Percentiles rank a stretch among this genome's conserved stretches.
Conservation (phyloP, 345 rosid genomes). For the Dimocarpus longan region DNA sequence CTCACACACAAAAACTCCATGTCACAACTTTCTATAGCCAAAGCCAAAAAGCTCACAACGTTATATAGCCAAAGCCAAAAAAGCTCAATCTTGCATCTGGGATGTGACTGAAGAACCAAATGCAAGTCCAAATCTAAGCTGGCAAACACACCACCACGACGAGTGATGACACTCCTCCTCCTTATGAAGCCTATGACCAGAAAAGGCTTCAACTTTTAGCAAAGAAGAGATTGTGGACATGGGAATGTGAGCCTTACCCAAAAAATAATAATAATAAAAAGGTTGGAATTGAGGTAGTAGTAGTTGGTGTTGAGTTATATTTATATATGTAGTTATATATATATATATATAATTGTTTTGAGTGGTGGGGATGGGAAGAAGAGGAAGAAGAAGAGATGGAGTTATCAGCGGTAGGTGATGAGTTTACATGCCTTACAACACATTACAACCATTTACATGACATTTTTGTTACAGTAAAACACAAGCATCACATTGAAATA, state of each 20-base stretch:
- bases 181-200: constrained; percentile 29
- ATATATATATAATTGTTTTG: background rate
- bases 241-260: constrained; percentile 8
- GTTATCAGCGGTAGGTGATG: constrained; percentile 84
- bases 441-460: constrained; percentile 15
- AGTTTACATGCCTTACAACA: constrained; percentile 38
- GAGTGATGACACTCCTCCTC: constrained; percentile 2
- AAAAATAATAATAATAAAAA: constrained; percentile 9
- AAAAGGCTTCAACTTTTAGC: constrained; percentile 18
- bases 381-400: constrained; percentile 57
- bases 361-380: constrained; percentile 26
- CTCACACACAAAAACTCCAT: constrained; percentile 34
- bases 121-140: constrained; percentile 62
- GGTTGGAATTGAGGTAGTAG: background rate
- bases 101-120: constrained; percentile 24
- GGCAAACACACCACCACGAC: constrained; percentile 39
- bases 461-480: constrained; percentile 31
- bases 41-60: constrained; percentile 23
- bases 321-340: background rate
- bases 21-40: constrained; percentile 27
- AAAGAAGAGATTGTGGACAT: constrained; percentile 24
- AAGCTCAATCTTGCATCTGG: constrained; percentile 33
- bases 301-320: background rate
- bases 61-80: constrained; percentile 31
- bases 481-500: constrained; percentile 15